These are phyloP conservation scores for Diophrys appendiculata DNA, from an alignment of 73 alveolate genomes.

Conservation along the genomic window DNA sequence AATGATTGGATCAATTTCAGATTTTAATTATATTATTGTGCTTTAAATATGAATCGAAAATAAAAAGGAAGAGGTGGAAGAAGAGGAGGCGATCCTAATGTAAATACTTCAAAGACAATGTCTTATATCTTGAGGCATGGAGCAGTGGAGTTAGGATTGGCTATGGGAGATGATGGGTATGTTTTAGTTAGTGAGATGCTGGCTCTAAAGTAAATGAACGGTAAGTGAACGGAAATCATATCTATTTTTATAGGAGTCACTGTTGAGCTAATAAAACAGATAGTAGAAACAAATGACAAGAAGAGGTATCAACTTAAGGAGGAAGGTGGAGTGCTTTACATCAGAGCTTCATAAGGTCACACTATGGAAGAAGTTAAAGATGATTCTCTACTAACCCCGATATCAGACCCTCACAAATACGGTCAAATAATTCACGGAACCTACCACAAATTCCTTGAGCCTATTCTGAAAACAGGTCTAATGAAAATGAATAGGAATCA, in stretches of 20 bases:
- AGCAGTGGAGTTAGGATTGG: constrained; percentile 71
- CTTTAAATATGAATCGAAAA: not conserved
- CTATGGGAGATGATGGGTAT: constrained; percentile 77
- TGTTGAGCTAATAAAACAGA: constrained; percentile 26
- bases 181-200: constrained; percentile 63
- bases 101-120: constrained; percentile 55
- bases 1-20: no score
- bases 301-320: constrained; percentile 66
- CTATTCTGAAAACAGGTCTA: constrained; percentile 67
- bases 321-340: constrained; percentile 51
- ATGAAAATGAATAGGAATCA: constrained; percentile 82
- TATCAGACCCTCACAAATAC: constrained; percentile 26
- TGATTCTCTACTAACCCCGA: constrained; percentile 63
- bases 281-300: constrained; percentile 77
- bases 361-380: constrained; percentile 70
- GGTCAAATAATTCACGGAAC: constrained; percentile 82
- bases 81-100: constrained; percentile 14
- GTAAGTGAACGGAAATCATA: not conserved
- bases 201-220: constrained; percentile 7
- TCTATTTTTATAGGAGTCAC: constrained; percentile 23
- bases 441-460: constrained; percentile 46
- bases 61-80: not conserved
- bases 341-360: constrained; percentile 87
- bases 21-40: no score
- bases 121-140: constrained; percentile 79